Base-by-base conservation (phyloP, 345 rosid genomes). In the Gossypium sturtianum region DNA sequence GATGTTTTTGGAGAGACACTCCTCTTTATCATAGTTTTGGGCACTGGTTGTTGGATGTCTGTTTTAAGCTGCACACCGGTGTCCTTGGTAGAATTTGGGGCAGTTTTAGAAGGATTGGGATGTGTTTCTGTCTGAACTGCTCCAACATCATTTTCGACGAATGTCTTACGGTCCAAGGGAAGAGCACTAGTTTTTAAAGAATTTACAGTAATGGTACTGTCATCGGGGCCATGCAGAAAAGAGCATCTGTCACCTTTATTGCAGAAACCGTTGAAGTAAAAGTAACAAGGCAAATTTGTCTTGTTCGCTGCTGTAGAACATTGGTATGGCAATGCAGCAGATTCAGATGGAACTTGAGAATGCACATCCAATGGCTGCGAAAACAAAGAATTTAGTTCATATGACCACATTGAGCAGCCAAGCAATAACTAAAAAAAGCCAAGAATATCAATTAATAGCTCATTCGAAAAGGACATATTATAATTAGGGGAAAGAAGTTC, bases 351-450 rank as follows among this genome's bases (percentile, higher is more conserved):
- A 27, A 76, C 64, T 61, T 81, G 81, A 76, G 64, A 75, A 73
- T 56, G 76, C 47, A 57, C 83, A 72, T 89, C 91, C 65, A 89
- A 81, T 2, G 89, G 93, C 91, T 89, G 86, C 41, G 49, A 75
- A 56, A 60, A 70, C 34, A 74, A 67, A 1, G 2, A 27, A 54
- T 44, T n/a, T 43, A 38, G 58, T 62, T 25, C 25, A 44, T 63
- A 51, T 5, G 41, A 54, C 38, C 13, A 61, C 20, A 54, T 22
- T 15, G 53, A 43, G 9, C 9, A 20, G 58, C 52, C 48, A 65
- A 60, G 15, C 12, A 65, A 74, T n/a, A 71, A 41, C 29, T 20
- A 3, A 7, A 51, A 12, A 23, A 44, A 71, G 38, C 15, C 41
- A 75, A 49, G 45, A 49, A 71, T 13, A 20, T 29, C 68, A 64